Percentiles rank a stretch among this genome's conserved stretches.
Conservation (phyloP, 441 rosid species). For the Bruguiera hainesii region DNA sequence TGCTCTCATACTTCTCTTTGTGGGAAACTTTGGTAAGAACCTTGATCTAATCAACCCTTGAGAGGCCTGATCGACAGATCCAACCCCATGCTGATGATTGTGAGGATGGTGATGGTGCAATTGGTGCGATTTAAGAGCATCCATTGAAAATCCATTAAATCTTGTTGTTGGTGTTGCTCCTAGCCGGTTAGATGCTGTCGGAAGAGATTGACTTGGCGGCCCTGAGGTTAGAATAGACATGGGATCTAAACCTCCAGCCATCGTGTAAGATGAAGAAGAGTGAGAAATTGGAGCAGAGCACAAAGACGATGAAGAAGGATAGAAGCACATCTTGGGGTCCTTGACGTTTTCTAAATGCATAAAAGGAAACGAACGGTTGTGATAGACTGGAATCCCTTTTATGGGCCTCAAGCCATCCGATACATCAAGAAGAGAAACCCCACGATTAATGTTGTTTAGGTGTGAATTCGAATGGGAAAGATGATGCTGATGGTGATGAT, state of each 20-base stretch:
- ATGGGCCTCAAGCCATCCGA: slow-evolving; percentile 54
- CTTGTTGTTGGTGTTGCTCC: slow-evolving; percentile 31
- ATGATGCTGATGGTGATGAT: slow-evolving; percentile 4
- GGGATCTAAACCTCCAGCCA: slow-evolving; percentile 25
- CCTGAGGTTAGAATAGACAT: slow-evolving; percentile 18
- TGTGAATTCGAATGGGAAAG: slow-evolving; percentile 16
- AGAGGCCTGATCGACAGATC: slow-evolving; percentile 45
- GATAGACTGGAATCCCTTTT: slow-evolving; percentile 78
- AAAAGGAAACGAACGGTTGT: slow-evolving; percentile 63
- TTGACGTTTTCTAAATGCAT: slow-evolving; percentile 21
- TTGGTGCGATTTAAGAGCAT: slow-evolving; percentile 34
- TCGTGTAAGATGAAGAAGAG: slow-evolving; percentile 14
- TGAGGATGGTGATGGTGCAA: slow-evolving; percentile 21
- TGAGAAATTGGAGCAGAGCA: slow-evolving; percentile 14
- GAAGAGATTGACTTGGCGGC: slow-evolving; percentile 14
- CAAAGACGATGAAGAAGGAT: slow-evolving; percentile 24
- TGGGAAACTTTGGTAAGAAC: slow-evolving; percentile 60
- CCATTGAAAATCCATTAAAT: slow-evolving; percentile 46
- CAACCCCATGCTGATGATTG: slow-evolving; percentile 39
- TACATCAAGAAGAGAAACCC: slow-evolving; percentile 37
- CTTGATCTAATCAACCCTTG: slow-evolving; percentile 51
- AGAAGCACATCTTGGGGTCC: slow-evolving; percentile 39
- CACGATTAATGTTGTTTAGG: slow-evolving; percentile 23
- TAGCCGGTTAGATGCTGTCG: slow-evolving; percentile 22
- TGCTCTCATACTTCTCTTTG: slow-evolving; percentile 79